Evolutionary conservation across 2,329 filamentous ascomycete species (phyloP).

Genomic region (Penicillium sp.): DNA sequence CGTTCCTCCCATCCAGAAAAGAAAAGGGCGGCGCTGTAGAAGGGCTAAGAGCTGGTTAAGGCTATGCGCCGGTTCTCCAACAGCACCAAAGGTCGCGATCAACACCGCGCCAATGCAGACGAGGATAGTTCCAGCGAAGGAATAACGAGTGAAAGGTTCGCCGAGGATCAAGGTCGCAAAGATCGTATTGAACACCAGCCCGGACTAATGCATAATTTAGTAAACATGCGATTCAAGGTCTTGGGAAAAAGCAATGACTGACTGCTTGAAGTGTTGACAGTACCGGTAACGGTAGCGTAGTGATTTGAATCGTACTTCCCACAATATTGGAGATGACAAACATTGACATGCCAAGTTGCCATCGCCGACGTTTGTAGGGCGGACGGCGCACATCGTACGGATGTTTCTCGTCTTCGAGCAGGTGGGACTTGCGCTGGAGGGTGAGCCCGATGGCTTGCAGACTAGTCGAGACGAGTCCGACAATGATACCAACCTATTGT

Average conservation of each 20-base stretch:
- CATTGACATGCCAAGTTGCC: slow-evolving; percentile 93
- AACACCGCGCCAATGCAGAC: slow-evolving; percentile 83
- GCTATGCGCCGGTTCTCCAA: slow-evolving; percentile 86
- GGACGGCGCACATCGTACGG: slow-evolving; percentile 71
- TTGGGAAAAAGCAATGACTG: slow-evolving; percentile 22
- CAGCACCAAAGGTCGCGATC: slow-evolving; percentile 89
- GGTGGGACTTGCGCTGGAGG: slow-evolving; percentile 93
- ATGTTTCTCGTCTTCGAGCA: slow-evolving; percentile 92
- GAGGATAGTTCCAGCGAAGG: slow-evolving; percentile 80
- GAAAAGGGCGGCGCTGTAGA: slow-evolving; percentile 66
- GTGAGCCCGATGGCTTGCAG: slow-evolving; percentile 93
- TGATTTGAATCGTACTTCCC: slow-evolving; percentile 95
- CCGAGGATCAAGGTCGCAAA: slow-evolving; percentile 88
- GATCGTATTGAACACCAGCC: slow-evolving; percentile 96
- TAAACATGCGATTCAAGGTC: slow-evolving; percentile 4
- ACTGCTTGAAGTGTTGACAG: slow-evolving; percentile 87
- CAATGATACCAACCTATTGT: slow-evolving; percentile 78
- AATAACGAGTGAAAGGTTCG: slow-evolving; percentile 91
- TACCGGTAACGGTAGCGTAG: slow-evolving; percentile 86
- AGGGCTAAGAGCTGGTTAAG: slow-evolving; percentile 73
- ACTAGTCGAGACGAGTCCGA: slow-evolving; percentile 87
- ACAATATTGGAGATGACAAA: slow-evolving; percentile 92
- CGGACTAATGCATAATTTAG: slow-evolving; percentile 51
- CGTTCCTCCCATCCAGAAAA: slow-evolving; percentile 84
- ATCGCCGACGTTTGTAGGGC: slow-evolving; percentile 81